These are phyloP conservation scores for Rachicladosporium sp. DNA, from an alignment of 2,329 filamentous ascomycete genomes.

Conservation along the genomic window DNA sequence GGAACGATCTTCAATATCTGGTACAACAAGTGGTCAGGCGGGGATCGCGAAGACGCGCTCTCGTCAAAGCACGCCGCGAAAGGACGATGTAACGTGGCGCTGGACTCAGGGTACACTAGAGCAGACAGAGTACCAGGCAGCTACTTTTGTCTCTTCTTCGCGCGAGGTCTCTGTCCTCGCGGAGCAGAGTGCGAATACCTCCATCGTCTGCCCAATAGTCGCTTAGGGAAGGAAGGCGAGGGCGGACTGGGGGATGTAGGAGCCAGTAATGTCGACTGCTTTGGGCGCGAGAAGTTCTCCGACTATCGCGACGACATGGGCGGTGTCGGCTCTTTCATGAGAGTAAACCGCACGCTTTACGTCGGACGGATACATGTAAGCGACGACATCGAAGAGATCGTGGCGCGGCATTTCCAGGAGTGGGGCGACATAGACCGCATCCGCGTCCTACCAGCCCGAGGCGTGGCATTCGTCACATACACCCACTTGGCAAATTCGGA, in stretches of 20 bases:
- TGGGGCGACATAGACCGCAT: conserved; percentile 86
- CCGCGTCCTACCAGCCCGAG: conserved; percentile 74
- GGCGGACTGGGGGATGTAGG: conserved; percentile 66
- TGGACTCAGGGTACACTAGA: conserved; percentile 43
- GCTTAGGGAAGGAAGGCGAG: conserved; percentile 23
- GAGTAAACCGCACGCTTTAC: conserved; percentile 89
- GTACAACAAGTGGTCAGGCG: conserved; percentile 98
- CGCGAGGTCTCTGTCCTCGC: conserved; percentile 67
- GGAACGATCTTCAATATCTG: conserved; percentile 96
- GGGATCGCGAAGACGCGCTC: conserved; percentile 86
- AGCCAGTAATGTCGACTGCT: conserved; percentile 89
- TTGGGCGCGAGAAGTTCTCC: conserved; percentile 81
- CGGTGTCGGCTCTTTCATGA: conserved; percentile 84
- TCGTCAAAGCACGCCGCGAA: conserved; percentile 70
- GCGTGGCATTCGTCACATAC: conserved; percentile 93
- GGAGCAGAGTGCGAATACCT: conserved; percentile 91
- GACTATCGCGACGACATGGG: conserved; percentile 98
- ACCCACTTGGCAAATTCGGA: conserved; percentile 78
- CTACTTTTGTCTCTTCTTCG: conserved; percentile 90
- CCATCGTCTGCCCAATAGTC: conserved; percentile 62
- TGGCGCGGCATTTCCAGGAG: conserved; percentile 88
- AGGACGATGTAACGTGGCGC: conserved; percentile 74
- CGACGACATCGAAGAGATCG: conserved; percentile 94
- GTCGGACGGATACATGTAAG: conserved; percentile 88
- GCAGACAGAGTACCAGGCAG: conserved; percentile 46